These are phyloP conservation scores for Hypoxylon sp. DNA, from an alignment of 2,329 filamentous ascomycete species.

Conservation along the genomic window DNA sequence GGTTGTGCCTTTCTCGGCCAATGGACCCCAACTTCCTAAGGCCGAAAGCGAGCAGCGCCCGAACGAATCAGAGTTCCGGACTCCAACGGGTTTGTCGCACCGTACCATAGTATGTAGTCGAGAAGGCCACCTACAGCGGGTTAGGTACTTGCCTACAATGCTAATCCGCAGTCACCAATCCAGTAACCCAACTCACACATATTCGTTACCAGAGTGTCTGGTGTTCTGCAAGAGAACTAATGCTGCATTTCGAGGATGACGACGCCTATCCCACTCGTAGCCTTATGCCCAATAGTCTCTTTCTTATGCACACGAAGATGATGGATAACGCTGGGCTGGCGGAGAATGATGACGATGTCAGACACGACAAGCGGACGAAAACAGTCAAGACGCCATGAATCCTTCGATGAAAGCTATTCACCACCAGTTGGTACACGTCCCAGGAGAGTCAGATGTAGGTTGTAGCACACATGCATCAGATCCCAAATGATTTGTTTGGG, in stretches of 20 bases:
- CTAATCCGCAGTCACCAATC: conserved; percentile 4
- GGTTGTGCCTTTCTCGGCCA: conserved; percentile 37
- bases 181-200: conserved; percentile 3
- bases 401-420: conserved; percentile 13
- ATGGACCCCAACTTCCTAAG: conserved; percentile 37
- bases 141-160: neutral
- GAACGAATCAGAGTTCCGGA: conserved; percentile 29
- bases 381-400: conserved; percentile 26
- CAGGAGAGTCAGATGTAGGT: conserved; percentile 13
- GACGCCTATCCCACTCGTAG: conserved; percentile 39
- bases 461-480: conserved; percentile 35
- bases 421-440: conserved; percentile 17
- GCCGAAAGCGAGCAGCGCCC: conserved; percentile 36
- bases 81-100: conserved; percentile 18
- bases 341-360: conserved; percentile 41
- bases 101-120: conserved; percentile 2
- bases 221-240: conserved; percentile 26
- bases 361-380: conserved; percentile 33
- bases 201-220: conserved; percentile 22
- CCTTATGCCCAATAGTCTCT: conserved; percentile 35
- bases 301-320: conserved; percentile 14
- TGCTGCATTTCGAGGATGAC: conserved; percentile 36
- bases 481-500: conserved; percentile 28
- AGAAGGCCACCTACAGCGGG: neutral
- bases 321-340: conserved; percentile 27